Percentiles rank a stretch among this genome's conserved stretches.
Conservation (phyloP, 768 basidiomycete genomes). For the Amyloporia xantha region DNA sequence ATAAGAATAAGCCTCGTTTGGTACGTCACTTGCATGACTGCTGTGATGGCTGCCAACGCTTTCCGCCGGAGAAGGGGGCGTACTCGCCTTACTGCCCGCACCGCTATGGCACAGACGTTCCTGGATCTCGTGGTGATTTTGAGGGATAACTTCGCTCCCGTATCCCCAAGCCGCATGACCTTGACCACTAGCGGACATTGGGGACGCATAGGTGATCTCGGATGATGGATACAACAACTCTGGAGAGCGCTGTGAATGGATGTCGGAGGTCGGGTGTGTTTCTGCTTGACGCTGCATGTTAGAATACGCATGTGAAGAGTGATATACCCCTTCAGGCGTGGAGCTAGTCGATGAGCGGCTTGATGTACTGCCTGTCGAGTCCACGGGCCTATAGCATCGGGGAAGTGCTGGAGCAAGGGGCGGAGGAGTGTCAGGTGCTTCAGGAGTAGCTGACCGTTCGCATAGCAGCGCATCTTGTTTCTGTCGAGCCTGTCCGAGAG, state of each 20-base stretch:
- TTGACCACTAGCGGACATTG: conserved; percentile 1
- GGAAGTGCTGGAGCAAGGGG: conserved; percentile 23
- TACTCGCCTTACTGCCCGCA: background rate
- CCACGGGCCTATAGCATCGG: conserved; percentile 16
- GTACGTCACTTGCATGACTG: background rate
- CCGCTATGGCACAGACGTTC: no score
- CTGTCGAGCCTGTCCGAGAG: conserved; percentile 17
- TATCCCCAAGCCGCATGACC: background rate
- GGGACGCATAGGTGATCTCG: conserved; percentile 8
- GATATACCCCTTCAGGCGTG: conserved; percentile 13
- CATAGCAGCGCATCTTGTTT: no score
- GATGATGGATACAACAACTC: conserved; percentile 12
- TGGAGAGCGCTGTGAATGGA: conserved; percentile 3
- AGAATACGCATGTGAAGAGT: no score
- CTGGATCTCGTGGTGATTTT: no score
- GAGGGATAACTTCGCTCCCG: background rate
- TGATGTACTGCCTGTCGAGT: conserved; percentile 8
- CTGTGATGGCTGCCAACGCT: background rate
- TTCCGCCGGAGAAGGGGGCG: conserved; percentile 4
- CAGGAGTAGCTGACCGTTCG: conserved; percentile 10
- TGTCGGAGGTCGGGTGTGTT: conserved; percentile 1
- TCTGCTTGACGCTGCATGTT: no score
- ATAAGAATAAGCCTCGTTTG: no score
- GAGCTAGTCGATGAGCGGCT: conserved; percentile 13
- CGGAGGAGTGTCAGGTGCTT: conserved; percentile 26